Evolutionary conservation across 768 basidiomycete genomes (phyloP).

Genomic region (Russula earlei): DNA sequence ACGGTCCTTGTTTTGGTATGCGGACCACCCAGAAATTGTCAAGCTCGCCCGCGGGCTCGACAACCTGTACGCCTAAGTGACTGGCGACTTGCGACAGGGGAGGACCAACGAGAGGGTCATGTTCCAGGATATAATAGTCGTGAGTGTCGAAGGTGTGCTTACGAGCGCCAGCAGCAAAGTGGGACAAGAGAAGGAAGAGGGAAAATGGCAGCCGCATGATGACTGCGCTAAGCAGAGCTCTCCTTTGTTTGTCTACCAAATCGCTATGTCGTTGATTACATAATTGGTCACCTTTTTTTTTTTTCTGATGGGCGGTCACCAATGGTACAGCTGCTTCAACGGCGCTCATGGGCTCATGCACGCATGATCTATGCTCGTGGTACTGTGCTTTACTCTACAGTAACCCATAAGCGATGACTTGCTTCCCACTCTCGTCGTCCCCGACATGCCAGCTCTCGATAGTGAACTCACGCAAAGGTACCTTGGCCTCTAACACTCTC

Average conservation of each 20-base stretch:
- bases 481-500: neutral
- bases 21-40: conserved; percentile 77
- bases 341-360: no score
- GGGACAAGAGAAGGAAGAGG: conserved; percentile 26
- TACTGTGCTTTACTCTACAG: no score
- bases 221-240: neutral
- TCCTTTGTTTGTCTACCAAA: neutral
- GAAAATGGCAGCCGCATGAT: conserved; percentile 21
- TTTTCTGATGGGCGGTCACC: no score
- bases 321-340: no score
- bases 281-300: neutral
- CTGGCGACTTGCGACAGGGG: conserved; percentile 51
- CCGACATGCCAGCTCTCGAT: conserved; percentile 16
- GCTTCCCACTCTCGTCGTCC: neutral
- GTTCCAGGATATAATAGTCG: conserved; percentile 77
- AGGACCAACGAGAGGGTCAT: conserved; percentile 42
- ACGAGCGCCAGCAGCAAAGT: conserved; percentile 26
- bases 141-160: conserved; percentile 51
- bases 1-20: conserved; percentile 30
- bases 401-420: conserved; percentile 4
- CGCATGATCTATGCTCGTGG: no score
- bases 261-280: neutral
- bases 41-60: conserved; percentile 83
- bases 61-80: conserved; percentile 68
- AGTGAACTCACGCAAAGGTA: conserved; percentile 8